Base-by-base conservation (phyloP, 2,329 filamentous ascomycete genomes). In the Sarocladiaceae sp. region DNA sequence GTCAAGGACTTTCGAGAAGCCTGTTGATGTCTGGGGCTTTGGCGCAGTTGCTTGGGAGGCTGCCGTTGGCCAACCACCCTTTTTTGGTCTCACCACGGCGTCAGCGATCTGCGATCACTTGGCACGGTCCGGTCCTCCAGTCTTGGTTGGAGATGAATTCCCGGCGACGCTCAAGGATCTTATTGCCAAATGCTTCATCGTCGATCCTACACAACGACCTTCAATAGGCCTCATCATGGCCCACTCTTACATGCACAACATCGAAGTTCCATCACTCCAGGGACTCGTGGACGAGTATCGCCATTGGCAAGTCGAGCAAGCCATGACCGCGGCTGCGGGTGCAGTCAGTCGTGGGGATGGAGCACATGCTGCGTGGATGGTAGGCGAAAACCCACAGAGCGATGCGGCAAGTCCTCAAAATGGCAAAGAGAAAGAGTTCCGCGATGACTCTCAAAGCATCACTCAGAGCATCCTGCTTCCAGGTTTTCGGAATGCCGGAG, bases 11-110 rank as follows among this genome's bases (percentile, higher is more conserved):
- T 43, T 33, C 16, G 26, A 33, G n/a, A 43, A 43, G 12, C 13
- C 26, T 15, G n/a, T 23, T n/a, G 40, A 43, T 16, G 23, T 43
- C 27, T 43, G 40, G 40, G 10, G 19, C 10, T 43, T 43, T 33
- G 40, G 40, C 24, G 29, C 40, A 3, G 19, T 43, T 7, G 27
- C 40, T 16, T 33, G 19, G 21, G 40, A 43, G 16, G 15, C 33
- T 21, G 40, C 29, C 3, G 23, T 24, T 4, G 40, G 40, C 6
- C 12, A 10, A 15, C 37, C 37, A 27, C 37, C 37, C 9, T 6
- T 10, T 10, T 6, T 9, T 5, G 26, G 13, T 23, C 37, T 41
- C 3, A 9, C 15, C 10, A 41, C 13, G n/a, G 37, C 18, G 5
- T 12, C 37, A 5, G 23, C 19, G 9, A 27, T 41, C n/a, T 15